A percentile compares a stretch with the other conserved stretches of the same genome.
phyloP scores from a whole-genome alignment of 805 yeast species.

The Dipodascus geniculatus region DNA sequence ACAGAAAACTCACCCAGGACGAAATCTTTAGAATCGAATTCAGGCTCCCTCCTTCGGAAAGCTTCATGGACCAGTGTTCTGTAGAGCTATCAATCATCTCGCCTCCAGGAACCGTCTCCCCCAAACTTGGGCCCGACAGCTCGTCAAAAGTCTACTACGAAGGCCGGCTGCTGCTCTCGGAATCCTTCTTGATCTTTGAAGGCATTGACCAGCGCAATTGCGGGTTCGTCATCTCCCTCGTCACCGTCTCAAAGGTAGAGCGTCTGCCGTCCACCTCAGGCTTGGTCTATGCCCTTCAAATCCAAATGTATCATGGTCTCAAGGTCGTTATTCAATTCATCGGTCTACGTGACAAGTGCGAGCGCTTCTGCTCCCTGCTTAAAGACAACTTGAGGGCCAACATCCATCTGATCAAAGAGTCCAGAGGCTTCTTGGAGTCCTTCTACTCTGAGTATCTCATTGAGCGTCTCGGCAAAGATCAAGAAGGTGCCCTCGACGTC shows the following conservation, averaged over 20 bases:
- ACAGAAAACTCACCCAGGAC: conserved; percentile 44
- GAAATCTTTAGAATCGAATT: conserved; percentile 59
- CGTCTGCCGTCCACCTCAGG: conserved; percentile 66
- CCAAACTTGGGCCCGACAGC: not conserved
- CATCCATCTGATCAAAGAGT: conserved; percentile 42
- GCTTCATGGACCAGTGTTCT: conserved; percentile 32
- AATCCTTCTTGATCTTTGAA: conserved; percentile 62
- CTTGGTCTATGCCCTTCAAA: conserved; percentile 57
- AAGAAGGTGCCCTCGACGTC: conserved; percentile 24
- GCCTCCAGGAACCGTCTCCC: conserved; percentile 4
- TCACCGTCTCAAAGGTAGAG: conserved; percentile 76
- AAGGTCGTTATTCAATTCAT: conserved; percentile 58
- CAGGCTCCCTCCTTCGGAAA: conserved; percentile 61
- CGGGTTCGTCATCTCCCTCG: conserved; percentile 57
- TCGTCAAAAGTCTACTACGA: conserved; percentile 29
- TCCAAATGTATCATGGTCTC: conserved; percentile 56
- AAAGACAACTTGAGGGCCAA: conserved; percentile 52
- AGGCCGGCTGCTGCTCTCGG: conserved; percentile 62
- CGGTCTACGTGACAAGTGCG: conserved; percentile 70
- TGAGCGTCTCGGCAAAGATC: conserved; percentile 30
- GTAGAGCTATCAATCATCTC: conserved; percentile 6
- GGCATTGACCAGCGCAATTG: conserved; percentile 61
- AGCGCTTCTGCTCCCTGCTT: conserved; percentile 61
- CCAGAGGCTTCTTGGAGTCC: conserved; percentile 54
- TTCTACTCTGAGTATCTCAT: conserved; percentile 80